A percentile compares a stretch with the other conserved stretches of the same genome.
Conservation (phyloP, 495 filamentous ascomycete genomes). For the Neurospora sp. region DNA sequence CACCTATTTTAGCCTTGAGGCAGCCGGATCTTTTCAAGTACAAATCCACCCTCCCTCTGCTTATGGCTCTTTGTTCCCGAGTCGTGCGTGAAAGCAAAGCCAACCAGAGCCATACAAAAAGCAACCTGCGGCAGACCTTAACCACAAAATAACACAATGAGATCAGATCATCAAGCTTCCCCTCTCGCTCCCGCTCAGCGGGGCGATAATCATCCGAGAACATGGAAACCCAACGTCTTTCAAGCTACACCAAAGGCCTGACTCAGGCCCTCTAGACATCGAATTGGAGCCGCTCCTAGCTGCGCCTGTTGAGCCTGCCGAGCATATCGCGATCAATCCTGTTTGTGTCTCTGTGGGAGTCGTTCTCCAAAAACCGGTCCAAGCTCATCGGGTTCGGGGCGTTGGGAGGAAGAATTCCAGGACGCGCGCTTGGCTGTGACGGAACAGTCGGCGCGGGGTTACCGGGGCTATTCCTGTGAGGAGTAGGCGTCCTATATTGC, state of each 20-base stretch:
- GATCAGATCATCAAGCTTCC: background rate
- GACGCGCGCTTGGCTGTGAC: background rate
- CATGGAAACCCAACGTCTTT: background rate
- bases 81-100: background rate
- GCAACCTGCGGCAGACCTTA: background rate
- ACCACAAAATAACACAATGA: background rate
- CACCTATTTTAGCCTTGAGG: background rate
- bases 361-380: conserved; percentile 28
- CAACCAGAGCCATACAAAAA: background rate
- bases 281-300: background rate
- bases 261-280: background rate
- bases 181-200: background rate
- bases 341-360: conserved; percentile 11
- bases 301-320: conserved; percentile 18
- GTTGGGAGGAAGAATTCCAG: background rate
- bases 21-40: background rate
- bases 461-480: conserved; percentile 19
- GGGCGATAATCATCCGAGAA: background rate
- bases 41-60: background rate
- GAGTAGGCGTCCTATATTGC: conserved; percentile 13
- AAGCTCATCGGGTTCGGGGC: conserved; percentile 33
- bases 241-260: background rate
- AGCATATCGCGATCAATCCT: conserved; percentile 39
- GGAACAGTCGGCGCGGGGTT: conserved; percentile 5
- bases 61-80: background rate